Base-by-base conservation (phyloP, 306 rosid species). In the Myrica gale region DNA sequence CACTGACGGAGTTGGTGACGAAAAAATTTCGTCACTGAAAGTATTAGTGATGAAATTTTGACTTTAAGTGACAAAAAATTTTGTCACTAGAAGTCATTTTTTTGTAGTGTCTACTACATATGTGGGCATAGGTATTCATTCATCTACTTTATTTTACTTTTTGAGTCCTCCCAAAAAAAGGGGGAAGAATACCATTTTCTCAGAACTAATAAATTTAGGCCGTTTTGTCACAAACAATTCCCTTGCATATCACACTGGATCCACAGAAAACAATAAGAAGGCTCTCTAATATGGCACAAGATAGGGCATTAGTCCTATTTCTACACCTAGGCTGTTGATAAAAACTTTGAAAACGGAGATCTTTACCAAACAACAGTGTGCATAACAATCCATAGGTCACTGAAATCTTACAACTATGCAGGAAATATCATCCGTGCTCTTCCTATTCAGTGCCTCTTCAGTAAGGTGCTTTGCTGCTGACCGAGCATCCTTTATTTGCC, bases 351-450 rank as follows among this genome's bases (percentile, higher is more conserved):
- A 65, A 65, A 43, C 17, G 21, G 0, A 5, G 19, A 41, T 43
- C 17, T 42, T 65, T 16, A 42, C 47, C 50, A 41, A 41, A 65
- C 70, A 65, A 15, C 9, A 65, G 70, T 9, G 15, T 12, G 68
- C 20, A 17, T 48, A 65, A 20, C 70, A 42, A 65, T 87, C 91
- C 61, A 74, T 78, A 1, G 81, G 69, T 87, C 87, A 88, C 17
- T 78, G 89, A 86, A 95, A 81, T 76, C 88, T 90, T 76, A 95
- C 88, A 73, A 92, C 93, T 66, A 92, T 70, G 73, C 95, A 89
- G 47, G 99, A 95, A 83, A 95, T 92, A 82, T 92, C 97, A 71
- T 95, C 97, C 3, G 93, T 75, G 92, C 99, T 95, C 80, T 71
- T 86, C 93, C 97, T 88, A 74, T 80, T 83, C 20, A 82, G 88